Evolutionary conservation across 768 basidiomycete species (phyloP), one percentile per base, ranked within the genome.

Genomic region (Hericium rajendrae): DNA sequence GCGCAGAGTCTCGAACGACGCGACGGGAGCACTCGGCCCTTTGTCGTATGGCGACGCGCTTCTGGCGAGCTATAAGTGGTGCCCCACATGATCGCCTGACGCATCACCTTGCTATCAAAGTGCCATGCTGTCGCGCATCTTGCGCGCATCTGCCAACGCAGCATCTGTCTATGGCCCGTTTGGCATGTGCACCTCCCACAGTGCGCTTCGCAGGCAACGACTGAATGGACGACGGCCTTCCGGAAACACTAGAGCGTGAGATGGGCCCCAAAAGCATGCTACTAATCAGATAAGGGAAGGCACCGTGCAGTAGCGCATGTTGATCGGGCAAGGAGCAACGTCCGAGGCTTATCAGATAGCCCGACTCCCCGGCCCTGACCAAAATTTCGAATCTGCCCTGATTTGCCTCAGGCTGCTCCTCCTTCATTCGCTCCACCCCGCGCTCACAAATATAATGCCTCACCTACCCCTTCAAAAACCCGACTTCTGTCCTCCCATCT

Each of bases 401-500:
- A 18, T 20, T 16, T 46, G n/a, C 49, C 49, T 37, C 54, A 15
- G 39, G 38, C 41, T 46, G 13, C 40, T 46, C 26, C 41, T 18
- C n/a, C 18, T n/a, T n/a, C 28, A n/a, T 16, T 18, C 3, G 28
- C 11, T n/a, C n/a, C 52, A 11, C 13, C 38, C 37, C 18, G 18
- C 43, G 53, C 52, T 49, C 20, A 46, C 48, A 26, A 16, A 32
- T 2, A 24, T 26, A 12, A 13, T 32, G 4, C 28, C 16, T n/a
- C 38, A 13, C 53, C 39, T 18, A 13, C 50, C 46, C 46, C 16
- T 10, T 24, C 52, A 26, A 38, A 37, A 37, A 10, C 60, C 48
- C 48, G 48, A 50, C 52, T 26, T 51, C 51, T 49, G 56, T 38
- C 52, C 59, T 39, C 60, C 59, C 57, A 43, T 57, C 32, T 40